Evolutionary conservation across 768 basidiomycete genomes (phyloP).

Genomic region (Pisolithus marmoratus): DNA sequence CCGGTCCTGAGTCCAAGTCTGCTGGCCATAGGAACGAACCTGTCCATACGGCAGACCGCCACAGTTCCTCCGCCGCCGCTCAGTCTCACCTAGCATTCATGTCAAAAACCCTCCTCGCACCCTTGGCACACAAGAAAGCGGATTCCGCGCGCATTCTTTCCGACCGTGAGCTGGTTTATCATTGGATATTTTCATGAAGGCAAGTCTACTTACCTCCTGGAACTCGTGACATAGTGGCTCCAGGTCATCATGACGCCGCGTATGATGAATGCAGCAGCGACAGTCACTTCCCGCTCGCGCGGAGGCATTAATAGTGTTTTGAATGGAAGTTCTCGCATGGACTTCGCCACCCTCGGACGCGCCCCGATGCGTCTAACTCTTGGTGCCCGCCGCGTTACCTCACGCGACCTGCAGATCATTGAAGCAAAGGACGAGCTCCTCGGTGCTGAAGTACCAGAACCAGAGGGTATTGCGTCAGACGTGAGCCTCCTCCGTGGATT

Average conservation of each 20-base stretch:
- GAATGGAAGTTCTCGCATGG: constrained; percentile 37
- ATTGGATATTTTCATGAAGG: not conserved
- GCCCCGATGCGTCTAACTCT: constrained; percentile 68
- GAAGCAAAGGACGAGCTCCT: constrained; percentile 80
- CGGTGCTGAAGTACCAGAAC: constrained; percentile 65
- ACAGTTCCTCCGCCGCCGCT: constrained; percentile 23
- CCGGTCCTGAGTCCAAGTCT: constrained; percentile 11
- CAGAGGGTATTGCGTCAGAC: constrained; percentile 60
- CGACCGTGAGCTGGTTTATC: constrained; percentile 49
- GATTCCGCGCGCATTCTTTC: constrained; percentile 71
- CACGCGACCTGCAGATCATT: constrained; percentile 77
- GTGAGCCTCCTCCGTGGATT: constrained; percentile 88
- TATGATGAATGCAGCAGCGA: constrained; percentile 67
- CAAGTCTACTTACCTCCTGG: constrained; percentile 1
- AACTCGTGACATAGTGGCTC: constrained; percentile 49
- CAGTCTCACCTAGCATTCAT: constrained; percentile 54
- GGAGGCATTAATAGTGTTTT: constrained; percentile 25
- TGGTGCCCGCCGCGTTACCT: constrained; percentile 64
- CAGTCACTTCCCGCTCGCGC: constrained; percentile 51
- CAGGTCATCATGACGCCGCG: constrained; percentile 86
- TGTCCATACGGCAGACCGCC: constrained; percentile 31
- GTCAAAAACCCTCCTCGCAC: constrained; percentile 66
- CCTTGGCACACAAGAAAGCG: constrained; percentile 51
- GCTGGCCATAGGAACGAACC: constrained; percentile 30
- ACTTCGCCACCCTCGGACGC: constrained; percentile 76